A percentile compares a stretch with the other conserved stretches of the same genome.
Evolutionary conservation across 768 basidiomycete species (phyloP).

Genomic region (Agaricus sinodeliciosus): DNA sequence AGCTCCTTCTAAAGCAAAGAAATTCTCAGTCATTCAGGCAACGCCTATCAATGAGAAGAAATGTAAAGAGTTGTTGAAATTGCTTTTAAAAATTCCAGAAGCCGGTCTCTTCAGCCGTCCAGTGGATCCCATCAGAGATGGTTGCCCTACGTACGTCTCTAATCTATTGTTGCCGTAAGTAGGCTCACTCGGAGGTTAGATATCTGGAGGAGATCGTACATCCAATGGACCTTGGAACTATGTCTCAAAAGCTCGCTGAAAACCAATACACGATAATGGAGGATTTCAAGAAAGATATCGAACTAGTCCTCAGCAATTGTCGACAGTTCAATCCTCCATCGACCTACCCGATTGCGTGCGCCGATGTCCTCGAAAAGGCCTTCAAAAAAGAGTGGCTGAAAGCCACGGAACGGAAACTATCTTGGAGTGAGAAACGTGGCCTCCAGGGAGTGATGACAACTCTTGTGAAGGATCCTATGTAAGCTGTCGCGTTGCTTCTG

Average conservation of each 20-base stretch:
- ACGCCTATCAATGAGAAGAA: conserved; percentile 78
- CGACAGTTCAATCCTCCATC: conserved; percentile 85
- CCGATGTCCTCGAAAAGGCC: conserved; percentile 63
- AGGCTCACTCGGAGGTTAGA: conserved; percentile 31
- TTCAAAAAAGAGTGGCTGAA: conserved; percentile 89
- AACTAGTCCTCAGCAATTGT: conserved; percentile 85
- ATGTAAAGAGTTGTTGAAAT: conserved; percentile 65
- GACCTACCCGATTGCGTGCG: conserved; percentile 67
- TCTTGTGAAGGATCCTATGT: conserved; percentile 64
- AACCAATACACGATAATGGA: conserved; percentile 76
- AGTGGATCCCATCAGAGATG: conserved; percentile 78
- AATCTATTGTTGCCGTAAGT: conserved; percentile 4
- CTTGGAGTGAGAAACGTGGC: conserved; percentile 74
- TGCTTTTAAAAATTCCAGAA: conserved; percentile 55
- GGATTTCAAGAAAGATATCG: conserved; percentile 71
- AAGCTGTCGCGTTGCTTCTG: conserved; percentile 22
- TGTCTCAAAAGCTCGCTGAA: conserved; percentile 57
- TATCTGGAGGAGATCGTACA: conserved; percentile 88
- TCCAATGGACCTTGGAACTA: conserved; percentile 93
- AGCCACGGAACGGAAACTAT: conserved; percentile 62
- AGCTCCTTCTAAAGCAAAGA: conserved; percentile 27
- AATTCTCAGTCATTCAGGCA: conserved; percentile 25
- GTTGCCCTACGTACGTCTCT: conserved; percentile 79
- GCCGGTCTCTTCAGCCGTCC: conserved; percentile 70
- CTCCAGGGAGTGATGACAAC: conserved; percentile 64